phyloP scores from a whole-genome alignment of 73 alveolate species.

The Paramecium bursaria region DNA sequence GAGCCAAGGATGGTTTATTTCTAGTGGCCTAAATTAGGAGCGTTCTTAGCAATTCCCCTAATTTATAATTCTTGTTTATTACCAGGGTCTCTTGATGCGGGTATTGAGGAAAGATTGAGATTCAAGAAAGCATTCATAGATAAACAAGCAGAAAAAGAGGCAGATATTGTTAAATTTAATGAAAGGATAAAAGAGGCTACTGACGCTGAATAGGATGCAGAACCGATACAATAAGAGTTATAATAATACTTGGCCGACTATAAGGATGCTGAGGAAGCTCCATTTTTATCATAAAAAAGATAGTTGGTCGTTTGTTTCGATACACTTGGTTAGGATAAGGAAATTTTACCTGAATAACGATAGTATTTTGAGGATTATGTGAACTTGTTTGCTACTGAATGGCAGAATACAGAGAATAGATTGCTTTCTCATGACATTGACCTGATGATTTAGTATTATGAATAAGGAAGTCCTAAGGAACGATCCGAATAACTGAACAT shows the following conservation, averaged over 20 bases:
- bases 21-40: conserved; percentile 91
- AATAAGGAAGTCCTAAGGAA: conserved; percentile 83
- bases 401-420: conserved; percentile 84
- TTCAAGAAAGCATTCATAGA: conserved; percentile 80
- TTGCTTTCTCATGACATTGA: conserved; percentile 82
- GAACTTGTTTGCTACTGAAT: conserved; percentile 77
- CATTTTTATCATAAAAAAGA: conserved; percentile 74
- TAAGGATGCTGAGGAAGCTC: conserved; percentile 83
- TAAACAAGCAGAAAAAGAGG: conserved; percentile 80
- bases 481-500: conserved; percentile 78
- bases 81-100: conserved; percentile 86
- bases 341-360: conserved; percentile 77
- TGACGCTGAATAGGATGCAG: conserved; percentile 85
- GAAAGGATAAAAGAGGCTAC: conserved; percentile 83
- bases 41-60: conserved; percentile 87
- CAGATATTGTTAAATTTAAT: conserved; percentile 70
- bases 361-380: conserved; percentile 82
- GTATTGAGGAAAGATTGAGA: conserved; percentile 82
- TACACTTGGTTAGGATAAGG: conserved; percentile 94
- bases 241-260: conserved; percentile 75
- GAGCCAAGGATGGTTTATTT: conserved; percentile 86
- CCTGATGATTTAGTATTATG: conserved; percentile 74
- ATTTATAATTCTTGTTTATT: conserved; percentile 81
- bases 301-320: conserved; percentile 87
- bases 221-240: conserved; percentile 75